Base-by-base conservation (phyloP, 2,329 filamentous ascomycete species). In the Aspergillus sp. region DNA sequence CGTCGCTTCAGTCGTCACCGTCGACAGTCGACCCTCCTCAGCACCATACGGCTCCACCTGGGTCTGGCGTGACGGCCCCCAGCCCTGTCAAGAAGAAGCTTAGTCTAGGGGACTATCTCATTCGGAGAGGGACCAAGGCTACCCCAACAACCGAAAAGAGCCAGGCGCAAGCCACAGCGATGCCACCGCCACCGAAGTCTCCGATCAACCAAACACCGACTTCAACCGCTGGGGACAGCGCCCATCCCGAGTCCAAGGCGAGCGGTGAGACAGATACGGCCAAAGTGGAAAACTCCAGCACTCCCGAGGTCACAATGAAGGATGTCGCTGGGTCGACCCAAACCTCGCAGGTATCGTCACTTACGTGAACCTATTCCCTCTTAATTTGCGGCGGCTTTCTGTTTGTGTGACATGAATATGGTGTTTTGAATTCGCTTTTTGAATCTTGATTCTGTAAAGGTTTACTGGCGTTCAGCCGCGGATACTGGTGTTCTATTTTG, bases 71-170 rank as follows among this genome's bases (percentile, higher is more conserved):
- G 8, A 65, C 71, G 7, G 71, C 73, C n/a, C 72, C 76, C 22
- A 78, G 74, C 58, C 76, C 76, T 2, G 70, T 73, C 16, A 78
- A 78, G 63, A 79, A 79, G 62, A 79, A 79, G 55, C 67, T 79
- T 45, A 79, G 74, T 57, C 60, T 79, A 17, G 76, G 76, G 42
- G 77, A 79, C 57, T 79, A 79, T 55, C 68, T 77, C 49, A 76
- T 68, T 46, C 71, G 72, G 48, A 68, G 73, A 47, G 69, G 70
- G 10, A 73, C 71, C 16, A 58, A 73, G 41, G 63, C 66, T 13
- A 73, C 73, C 0, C 73, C 73, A 6, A 69, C 69, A 0, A 63
- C 66, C 4, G 75, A 77, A 50, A 77, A 74, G 54, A 50, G 63
- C n/a, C 72, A 68, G 38, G 48, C 58, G 3, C 67, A 68, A 44